phyloP scores from a whole-genome alignment of 192 early-diverging fungal species.

The Coemansia sp. region DNA sequence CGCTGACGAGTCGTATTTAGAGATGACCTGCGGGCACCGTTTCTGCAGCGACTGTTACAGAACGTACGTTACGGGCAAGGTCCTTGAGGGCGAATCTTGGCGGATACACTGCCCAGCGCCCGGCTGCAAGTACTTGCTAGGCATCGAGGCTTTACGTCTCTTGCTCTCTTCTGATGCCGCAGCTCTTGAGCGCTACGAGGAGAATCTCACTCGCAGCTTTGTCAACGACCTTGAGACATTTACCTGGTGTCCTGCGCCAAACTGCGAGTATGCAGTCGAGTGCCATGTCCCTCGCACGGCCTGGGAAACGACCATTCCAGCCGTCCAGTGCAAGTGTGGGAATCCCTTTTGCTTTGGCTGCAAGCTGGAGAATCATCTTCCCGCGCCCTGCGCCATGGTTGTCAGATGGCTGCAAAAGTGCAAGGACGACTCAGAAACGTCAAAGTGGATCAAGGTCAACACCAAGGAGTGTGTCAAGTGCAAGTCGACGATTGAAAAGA shows the following conservation, averaged over 20 bases:
- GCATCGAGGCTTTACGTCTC: slow-evolving; percentile 75
- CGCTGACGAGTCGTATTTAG: slow-evolving; percentile 53
- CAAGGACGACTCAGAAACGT: slow-evolving; percentile 96
- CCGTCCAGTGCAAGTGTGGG: slow-evolving; percentile 81
- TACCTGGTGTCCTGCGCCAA: slow-evolving; percentile 94
- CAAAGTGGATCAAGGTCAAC: slow-evolving; percentile 95
- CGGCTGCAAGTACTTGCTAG: slow-evolving; percentile 80
- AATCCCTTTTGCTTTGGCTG: slow-evolving; percentile 94
- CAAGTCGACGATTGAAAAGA: slow-evolving; percentile 96
- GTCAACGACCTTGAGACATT: slow-evolving; percentile 85
- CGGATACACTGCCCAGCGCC: slow-evolving; percentile 81
- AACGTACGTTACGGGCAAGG: slow-evolving; percentile 82
- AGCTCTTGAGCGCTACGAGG: slow-evolving; percentile 63
- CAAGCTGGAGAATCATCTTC: slow-evolving; percentile 77
- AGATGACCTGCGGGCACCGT: slow-evolving; percentile 83
- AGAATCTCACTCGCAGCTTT: slow-evolving; percentile 78
- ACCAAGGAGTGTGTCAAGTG: slow-evolving; percentile 97
- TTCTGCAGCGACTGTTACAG: slow-evolving; percentile 89
- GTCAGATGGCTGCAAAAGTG: slow-evolving; percentile 92
- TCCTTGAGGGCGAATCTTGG: slow-evolving; percentile 85
- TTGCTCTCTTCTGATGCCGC: slow-evolving; percentile 57
- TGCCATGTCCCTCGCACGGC: slow-evolving; percentile 76
- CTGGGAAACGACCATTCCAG: slow-evolving; percentile 75
- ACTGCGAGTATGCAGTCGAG: slow-evolving; percentile 93
- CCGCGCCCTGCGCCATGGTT: slow-evolving; percentile 83